Conservation (phyloP, 306 rosid genomes). For the Prunus armeniaca region DNA sequence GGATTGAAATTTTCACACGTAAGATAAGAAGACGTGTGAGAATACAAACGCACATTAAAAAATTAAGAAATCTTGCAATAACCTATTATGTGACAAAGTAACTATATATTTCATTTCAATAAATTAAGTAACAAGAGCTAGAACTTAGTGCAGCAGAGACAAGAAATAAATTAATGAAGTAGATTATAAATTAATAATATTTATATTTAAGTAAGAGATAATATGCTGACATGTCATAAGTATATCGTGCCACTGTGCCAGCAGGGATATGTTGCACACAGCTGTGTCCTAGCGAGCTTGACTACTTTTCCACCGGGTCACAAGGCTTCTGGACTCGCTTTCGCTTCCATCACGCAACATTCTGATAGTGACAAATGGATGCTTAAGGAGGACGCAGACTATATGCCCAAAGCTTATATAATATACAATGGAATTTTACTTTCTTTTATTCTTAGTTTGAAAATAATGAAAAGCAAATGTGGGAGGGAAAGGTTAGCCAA, state of each 20-base stretch:
- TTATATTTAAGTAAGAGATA: too few relatives aligned
- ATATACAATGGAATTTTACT: background rate
- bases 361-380: background rate
- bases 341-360: constrained; percentile 4
- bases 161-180: too few relatives aligned
- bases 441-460: background rate
- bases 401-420: background rate
- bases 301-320: background rate
- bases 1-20: too few relatives aligned
- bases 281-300: constrained; percentile 6
- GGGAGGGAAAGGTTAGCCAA: background rate
- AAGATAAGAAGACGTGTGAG: rapidly evolving
- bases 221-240: too few relatives aligned
- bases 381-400: constrained; percentile 2
- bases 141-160: too few relatives aligned
- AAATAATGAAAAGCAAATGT: background rate
- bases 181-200: too few relatives aligned
- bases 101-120: too few relatives aligned
- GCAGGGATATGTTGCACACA: background rate
- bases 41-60: too few relatives aligned
- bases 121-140: too few relatives aligned
- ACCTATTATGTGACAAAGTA: too few relatives aligned
- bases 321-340: background rate
- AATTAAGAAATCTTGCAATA: too few relatives aligned
- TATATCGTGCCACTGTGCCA: background rate